Evolutionary conservation across 164 flowering plant species (phyloP), one percentile per base, ranked within the genome.

Genomic region (Amborella trichopoda): DNA sequence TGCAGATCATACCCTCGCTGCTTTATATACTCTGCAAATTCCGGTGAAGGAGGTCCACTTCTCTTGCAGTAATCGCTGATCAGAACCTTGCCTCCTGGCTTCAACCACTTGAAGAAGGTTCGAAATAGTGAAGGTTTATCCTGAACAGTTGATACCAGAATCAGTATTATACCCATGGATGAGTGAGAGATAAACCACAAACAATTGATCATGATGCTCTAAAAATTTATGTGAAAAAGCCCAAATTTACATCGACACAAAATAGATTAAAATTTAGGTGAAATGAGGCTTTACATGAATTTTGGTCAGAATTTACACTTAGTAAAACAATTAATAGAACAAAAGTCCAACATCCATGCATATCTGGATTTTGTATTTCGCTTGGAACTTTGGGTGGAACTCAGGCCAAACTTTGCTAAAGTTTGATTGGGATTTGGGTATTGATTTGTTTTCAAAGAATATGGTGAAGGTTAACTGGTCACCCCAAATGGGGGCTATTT

Each of bases 1-100:
- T 93, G 99, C 25, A 91, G 78, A 70, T 87, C 96, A 66, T 87
- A 91, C 37, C 98, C 98, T 69, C 98, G 75, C 56, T 87, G 87
- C 59, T 72, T 75, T 42, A 91, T 87, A 48, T 87, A 91, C 44
- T 54, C 79, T 0, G 67, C 55, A 64, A 91, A 91, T 26, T 80
- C 87, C 23, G 42, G 20, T n/a, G 96, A 80, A 37, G 87, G 83
- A 30, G 80, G 53, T 56, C 78, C 87, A 51, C 75, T 56, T 16
- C 71, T 73, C 52, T 53, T 86, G 76, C 96, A 91, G 62, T 91
- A 91, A 58, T 91, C 98, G 54, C 79, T 81, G 14, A 91, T 83
- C n/a, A 91, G 83, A 67, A 91, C 80, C 59, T 60, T 80, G 28
- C 98, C 98, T 44, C 96, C 98, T 11, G 95, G 98, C 54, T 91